Base-by-base conservation (phyloP, 345 rosid species). In the Moricandia moricandioides region DNA sequence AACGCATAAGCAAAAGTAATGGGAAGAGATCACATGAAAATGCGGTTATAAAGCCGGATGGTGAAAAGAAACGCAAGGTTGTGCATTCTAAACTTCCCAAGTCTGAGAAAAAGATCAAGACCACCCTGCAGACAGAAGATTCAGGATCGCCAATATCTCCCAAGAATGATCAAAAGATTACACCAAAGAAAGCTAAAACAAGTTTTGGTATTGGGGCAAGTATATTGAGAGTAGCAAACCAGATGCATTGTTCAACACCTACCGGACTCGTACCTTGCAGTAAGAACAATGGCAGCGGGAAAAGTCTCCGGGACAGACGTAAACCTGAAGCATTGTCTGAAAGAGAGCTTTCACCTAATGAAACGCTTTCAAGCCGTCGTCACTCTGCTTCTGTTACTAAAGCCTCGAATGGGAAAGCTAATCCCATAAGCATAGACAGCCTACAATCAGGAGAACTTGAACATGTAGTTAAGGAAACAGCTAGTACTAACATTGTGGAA, bases 151-250 rank as follows among this genome's bases (percentile, higher is more conserved):
- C 82, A 77, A 58, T 74, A 30, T 78, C 75, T 6, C 76, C 37
- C 35, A 43, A 67, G 70, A 80, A 72, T 61, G 78, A 67, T 69
- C 87, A 62, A 14, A 47, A 13, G 78, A 27, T 60, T 37, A 78
- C 77, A 45, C 80, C 85, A 56, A 57, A 57, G 24, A 78, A 80
- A 65, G 31, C 56, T 33, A 79, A 81, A 69, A 65, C 70, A 75
- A 77, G 76, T 57, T 86, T 79, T 6, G 80, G 81, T 16, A 80
- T 83, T 61, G 86, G 86, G 76, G 84, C 82, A 12, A 81, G 84
- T 74, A 83, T 83, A 72, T 59, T 81, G 55, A 75, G 79, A 73
- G 87, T 74, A 16, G 87, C 85, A 39, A 82, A 70, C 72, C 85
- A 79, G 65, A 74, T 84, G 80, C 80, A 82, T 77, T 74, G 80